Evolutionary conservation across 495 filamentous ascomycete species (phyloP), one percentile per base, ranked within the genome.

Genomic region (Aspergillus mulundensis): DNA sequence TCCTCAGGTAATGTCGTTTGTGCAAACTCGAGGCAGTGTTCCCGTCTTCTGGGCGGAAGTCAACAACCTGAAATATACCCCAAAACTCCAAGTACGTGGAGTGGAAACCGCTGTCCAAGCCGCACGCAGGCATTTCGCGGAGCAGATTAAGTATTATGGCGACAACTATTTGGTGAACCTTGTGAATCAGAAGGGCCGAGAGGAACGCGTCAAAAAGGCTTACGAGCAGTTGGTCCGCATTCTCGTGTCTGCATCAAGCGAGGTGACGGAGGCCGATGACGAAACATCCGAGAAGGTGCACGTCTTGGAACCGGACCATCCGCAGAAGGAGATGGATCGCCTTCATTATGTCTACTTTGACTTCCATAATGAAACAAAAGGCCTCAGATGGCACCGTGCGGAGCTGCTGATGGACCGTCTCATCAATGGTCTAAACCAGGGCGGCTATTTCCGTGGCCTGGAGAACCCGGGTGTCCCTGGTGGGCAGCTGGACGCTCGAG

Each of bases 271-370:
- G 62, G 60, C 77, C 20, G 77, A 82, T 56, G 62, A 73, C 12
- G 64, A 68, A 21, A 85, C 86, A 1, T 74, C 85, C 42, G 94
- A 98, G 63, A 93, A 91, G 67, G 85, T 95, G 66, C 87, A 84
- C 62, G 68, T 81, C 36, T 75, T 97, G 55, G 89, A 96, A 65
- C 71, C 92, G 2, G 72, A 65, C 21, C 66, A 79, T 53, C 79
- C 70, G 50, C 71, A 80, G 45, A 82, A 84, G 53, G 78, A 82
- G 43, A 85, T 87, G 66, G 91, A 97, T 67, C 84, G 84, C 28
- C 75, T 97, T 15, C 91, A 98, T 65, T 98, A 98, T 66, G 71
- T 97, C 53, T 97, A 97, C 76, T 97, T 98, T 61, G 95, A 98
- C 75, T 97, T 92, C 70, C 94, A 98, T 74, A 91, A 88, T 66